These are phyloP conservation scores for Fraxinus americana DNA, from an alignment of 257 asterid species.

Conservation along the genomic window DNA sequence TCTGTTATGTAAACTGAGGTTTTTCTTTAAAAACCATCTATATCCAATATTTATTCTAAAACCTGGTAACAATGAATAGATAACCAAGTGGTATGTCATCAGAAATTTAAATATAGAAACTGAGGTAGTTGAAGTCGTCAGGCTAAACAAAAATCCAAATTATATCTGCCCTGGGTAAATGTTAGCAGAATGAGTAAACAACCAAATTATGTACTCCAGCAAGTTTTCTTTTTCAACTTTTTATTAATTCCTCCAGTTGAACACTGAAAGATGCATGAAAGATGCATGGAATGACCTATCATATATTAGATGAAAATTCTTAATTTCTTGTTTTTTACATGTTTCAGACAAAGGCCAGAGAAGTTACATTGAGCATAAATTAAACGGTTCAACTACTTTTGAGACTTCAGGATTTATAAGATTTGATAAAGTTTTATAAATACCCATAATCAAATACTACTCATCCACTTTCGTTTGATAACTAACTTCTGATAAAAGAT, in stretches of 20 bases:
- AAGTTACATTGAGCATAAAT: constrained; percentile 1
- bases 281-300: neutral
- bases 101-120: constrained; percentile 34
- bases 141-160: constrained; percentile 53
- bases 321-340: neutral
- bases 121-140: constrained; percentile 55
- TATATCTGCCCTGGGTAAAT: constrained; percentile 34
- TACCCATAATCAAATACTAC: neutral
- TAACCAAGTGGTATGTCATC: neutral
- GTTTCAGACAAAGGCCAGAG: neutral
- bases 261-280: constrained; percentile 7
- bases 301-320: neutral
- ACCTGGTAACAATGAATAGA: neutral
- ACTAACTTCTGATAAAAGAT: neutral
- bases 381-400: neutral
- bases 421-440: neutral
- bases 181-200: constrained; percentile 20
- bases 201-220: neutral
- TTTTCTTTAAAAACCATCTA: neutral
- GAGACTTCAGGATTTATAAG: neutral
- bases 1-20: constrained; percentile 62
- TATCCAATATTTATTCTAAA: neutral
- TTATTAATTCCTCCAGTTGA: neutral
- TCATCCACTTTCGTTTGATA: neutral
- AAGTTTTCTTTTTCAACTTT: neutral